Evolutionary conservation across 2,329 filamentous ascomycete species (phyloP).

Genomic region (Cladophialophora carrionii): DNA sequence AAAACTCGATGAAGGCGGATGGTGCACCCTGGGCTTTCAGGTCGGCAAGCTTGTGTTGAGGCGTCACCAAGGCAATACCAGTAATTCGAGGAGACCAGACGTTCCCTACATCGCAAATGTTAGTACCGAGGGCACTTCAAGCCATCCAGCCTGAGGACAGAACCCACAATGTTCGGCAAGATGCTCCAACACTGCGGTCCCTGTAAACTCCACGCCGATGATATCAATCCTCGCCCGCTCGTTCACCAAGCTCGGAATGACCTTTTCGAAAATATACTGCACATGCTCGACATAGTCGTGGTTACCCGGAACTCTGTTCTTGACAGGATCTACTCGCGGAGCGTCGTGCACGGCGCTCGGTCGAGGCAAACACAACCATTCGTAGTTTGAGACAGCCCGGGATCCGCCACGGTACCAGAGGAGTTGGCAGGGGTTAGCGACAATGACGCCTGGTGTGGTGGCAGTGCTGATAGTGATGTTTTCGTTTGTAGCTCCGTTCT

Average conservation of each 20-base stretch:
- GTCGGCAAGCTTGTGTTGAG: constrained; percentile 42
- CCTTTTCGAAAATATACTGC: constrained; percentile 65
- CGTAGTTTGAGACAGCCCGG: constrained; percentile 61
- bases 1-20: constrained; percentile 41
- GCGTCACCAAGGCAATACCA: constrained; percentile 47
- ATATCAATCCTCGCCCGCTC: constrained; percentile 65
- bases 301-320: constrained; percentile 68
- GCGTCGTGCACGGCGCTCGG: constrained; percentile 64
- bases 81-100: constrained; percentile 47
- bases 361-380: constrained; percentile 64
- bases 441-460: constrained; percentile 61
- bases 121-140: background rate
- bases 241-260: constrained; percentile 56
- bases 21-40: constrained; percentile 38
- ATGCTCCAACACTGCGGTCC: constrained; percentile 61
- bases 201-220: constrained; percentile 70
- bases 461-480: constrained; percentile 39
- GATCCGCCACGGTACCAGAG: constrained; percentile 71
- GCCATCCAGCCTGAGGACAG: background rate
- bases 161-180: constrained; percentile 60
- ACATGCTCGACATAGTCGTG: constrained; percentile 64
- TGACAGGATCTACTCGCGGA: constrained; percentile 54
- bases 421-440: constrained; percentile 78
- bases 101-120: constrained; percentile 41
- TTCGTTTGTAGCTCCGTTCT: background rate